Evolutionary conservation across 345 rosid genomes (phyloP), one percentile per base, ranked within the genome.

Genomic region (Nephelium lappaceum): DNA sequence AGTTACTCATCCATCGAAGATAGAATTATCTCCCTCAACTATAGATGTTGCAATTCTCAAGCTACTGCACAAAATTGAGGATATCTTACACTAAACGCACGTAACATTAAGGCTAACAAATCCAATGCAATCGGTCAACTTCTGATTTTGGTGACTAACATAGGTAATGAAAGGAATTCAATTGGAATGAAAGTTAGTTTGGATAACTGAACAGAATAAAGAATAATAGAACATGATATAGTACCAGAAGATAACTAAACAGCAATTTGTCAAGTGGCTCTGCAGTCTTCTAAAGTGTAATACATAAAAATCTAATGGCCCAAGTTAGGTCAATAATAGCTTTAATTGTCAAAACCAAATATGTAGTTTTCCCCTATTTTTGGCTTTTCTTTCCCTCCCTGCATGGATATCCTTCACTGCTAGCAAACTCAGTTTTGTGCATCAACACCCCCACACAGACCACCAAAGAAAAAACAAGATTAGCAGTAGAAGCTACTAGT

Each of bases 271-370:
- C 25, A 23, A 60, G 64, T 21, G 11, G 5, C 9, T 60, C 64
- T 60, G 64, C 63, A 58, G 63, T 58, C 63, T 58, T 2, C 63
- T 58, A 58, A 58, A 25, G 63, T 58, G 21, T 58, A 58, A 60
- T 60, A 58, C 27, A 60, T 60, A 60, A 60, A 14, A 60, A 60
- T 60, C 27, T 5, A n/a, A 60, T 23, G 58, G 58, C 58, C 58
- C 3, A 2, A 31, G 36, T 31, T 49, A 49, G 5, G 55, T 18
- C 18, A 49, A 49, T 49, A 15, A 49, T 15, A 49, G 19, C 18
- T 53, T n/a, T 53, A 53, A 51, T 51, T 5, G n/a, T 51, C n/a
- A 15, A 51, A 51, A 51, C 57, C 57, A 15, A 16, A 15, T 19
- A 51, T 5, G 18, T 51, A 16, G 19, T 51, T 19, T 5, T 51